Evolutionary conservation across 192 early-diverging fungal species (phyloP), one percentile per base, ranked within the genome.

Genomic region (Helicostylum pulchrum): DNA sequence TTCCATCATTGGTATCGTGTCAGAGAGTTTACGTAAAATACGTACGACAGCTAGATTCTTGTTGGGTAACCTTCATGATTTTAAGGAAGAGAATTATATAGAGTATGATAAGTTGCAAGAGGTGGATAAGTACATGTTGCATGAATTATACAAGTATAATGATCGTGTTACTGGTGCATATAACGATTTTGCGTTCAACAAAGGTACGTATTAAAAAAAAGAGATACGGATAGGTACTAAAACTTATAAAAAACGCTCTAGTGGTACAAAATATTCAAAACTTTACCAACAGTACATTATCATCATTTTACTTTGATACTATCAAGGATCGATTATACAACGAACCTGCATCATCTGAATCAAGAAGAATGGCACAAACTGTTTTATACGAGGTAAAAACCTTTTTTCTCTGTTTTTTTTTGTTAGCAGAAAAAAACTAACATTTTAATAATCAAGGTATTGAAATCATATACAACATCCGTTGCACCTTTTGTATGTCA

Each of bases 311-410:
- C 74, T 85, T 91, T 81, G 89, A 92, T 54, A 77, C 88, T 4
- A 82, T 88, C 70, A 92, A 92, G 72, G 91, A 92, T 64, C 77
- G 86, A 32, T 76, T 92, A 4, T 92, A 92, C 49, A 85, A 84
- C 20, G 79, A 85, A 48, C 49, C 69, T 19, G 31, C 61, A 17
- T 66, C 19, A 71, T 80, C 42, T 8, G 17, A 64, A 0, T 55
- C 74, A 43, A 81, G 91, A 53, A 77, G 79, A n/a, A 85, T 80
- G 15, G 80, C 84, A 36, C 88, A 89, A 64, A 82, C 86, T 0
- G 84, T 83, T 15, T 68, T 90, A 15, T 86, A 80, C 62, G 79
- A 88, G 50, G 82, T 81, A 73, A 51, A 26, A n/a, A n/a, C n/a
- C n/a, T 26, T 26, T 26, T 26, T 26, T 26, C 26, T 26, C 26